Conservation (phyloP, 129 eudicot genomes). For the Centaurea solstitialis region DNA sequence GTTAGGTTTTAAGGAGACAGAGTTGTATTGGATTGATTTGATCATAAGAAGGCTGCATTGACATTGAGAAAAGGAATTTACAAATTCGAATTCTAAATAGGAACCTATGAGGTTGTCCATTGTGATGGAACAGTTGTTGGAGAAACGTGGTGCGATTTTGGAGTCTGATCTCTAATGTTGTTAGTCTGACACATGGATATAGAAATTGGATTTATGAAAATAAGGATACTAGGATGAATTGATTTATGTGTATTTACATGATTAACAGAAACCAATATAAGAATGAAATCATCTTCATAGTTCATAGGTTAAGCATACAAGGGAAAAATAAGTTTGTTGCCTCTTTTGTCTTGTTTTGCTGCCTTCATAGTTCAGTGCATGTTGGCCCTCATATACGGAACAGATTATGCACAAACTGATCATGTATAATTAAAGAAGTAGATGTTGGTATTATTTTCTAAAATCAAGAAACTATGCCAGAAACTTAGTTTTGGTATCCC, state of each 20-base stretch:
- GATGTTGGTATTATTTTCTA: neutral
- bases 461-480: neutral
- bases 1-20: neutral
- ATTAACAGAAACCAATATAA: neutral
- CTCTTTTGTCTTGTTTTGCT: neutral
- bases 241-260: neutral
- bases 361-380: neutral
- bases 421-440: neutral
- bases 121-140: no score
- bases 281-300: neutral
- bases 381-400: neutral
- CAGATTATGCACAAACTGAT: neutral
- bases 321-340: neutral
- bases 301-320: neutral
- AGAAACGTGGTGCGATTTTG: no score
- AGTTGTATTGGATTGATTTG: neutral
- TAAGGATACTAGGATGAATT: neutral
- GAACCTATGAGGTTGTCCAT: neutral
- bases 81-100: neutral
- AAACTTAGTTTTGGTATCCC: neutral
- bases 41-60: neutral
- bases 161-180: neutral
- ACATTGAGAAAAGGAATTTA: neutral
- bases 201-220: neutral
- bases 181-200: neutral